Evolutionary conservation across 306 rosid species (phyloP).

Genomic region (Lathyrus tuberosus): DNA sequence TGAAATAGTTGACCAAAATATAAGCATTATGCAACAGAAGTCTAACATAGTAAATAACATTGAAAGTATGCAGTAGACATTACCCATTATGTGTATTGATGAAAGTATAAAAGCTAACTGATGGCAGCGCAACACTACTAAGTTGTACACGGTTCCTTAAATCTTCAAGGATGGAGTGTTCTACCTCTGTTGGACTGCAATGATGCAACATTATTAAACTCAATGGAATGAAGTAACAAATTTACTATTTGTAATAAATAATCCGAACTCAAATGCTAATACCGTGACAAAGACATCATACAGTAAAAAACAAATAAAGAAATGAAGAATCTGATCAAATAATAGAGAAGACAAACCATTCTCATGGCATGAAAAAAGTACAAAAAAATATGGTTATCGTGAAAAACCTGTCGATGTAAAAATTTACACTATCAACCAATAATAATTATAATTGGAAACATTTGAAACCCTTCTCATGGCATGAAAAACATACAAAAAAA

Average conservation of each 20-base stretch:
- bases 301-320: slow-evolving; percentile 20
- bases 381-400: not conserved
- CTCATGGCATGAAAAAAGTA: not conserved
- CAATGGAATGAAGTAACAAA: slow-evolving; percentile 21
- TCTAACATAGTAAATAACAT: slow-evolving; percentile 31
- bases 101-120: slow-evolving; percentile 90
- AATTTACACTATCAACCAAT: not conserved
- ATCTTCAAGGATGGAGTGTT: slow-evolving; percentile 93
- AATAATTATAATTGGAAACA: not conserved
- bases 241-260: slow-evolving; percentile 7
- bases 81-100: slow-evolving; percentile 90
- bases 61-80: slow-evolving; percentile 29
- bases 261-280: slow-evolving; percentile 23
- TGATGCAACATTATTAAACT: slow-evolving; percentile 37
- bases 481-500: not conserved
- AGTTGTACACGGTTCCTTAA: slow-evolving; percentile 96
- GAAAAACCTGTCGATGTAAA: not conserved
- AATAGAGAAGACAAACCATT: not conserved
- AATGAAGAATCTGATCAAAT: slow-evolving; percentile 29
- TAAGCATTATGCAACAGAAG: slow-evolving; percentile 36
- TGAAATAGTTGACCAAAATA: slow-evolving; percentile 43
- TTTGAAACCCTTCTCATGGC: not conserved
- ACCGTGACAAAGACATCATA: slow-evolving; percentile 29
- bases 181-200: slow-evolving; percentile 85
- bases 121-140: slow-evolving; percentile 85